Base-by-base conservation (phyloP, 2,329 filamentous ascomycete species). In the Ceratocystiopsis minuta region DNA sequence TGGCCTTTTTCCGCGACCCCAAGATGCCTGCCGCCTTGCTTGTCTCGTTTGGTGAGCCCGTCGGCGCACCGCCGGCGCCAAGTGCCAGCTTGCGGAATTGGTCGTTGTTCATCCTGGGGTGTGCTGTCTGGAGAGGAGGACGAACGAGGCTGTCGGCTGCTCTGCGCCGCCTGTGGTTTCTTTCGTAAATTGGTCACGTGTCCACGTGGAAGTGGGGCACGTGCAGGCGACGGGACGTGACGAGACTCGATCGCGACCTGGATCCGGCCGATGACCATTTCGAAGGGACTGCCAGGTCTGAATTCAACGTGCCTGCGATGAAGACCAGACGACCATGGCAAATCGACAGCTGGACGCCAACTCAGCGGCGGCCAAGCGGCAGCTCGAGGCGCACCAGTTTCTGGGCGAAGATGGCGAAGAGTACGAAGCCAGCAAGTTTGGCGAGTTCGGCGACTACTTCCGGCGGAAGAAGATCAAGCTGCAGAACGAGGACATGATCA, bases 401-500 rank as follows among this genome's bases (percentile, higher is more conserved):
- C 66, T 78, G 2, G 70, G 81, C 53, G 86, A 95, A 56, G 71
- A 72, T 18, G 88, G 90, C 44, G 88, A 96, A 44, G 92, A 98
- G 57, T 98, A 98, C 57, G 77, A 79, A 45, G 74, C 68, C 2
- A 95, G 86, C 48, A 74, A 72, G 41, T 98, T 96, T 58, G 84
- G 85, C 20, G 88, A 87, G 10, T 92, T 96, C 53, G 62, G 68
- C 18, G 88, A 96, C 54, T 98, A 96, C 59, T 92, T 95, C 56
- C 72, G 87, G 39, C 78, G 87, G 43, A 98, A 98, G 66, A 95
- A 93, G 67, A 77, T 94, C 59, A 98, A 98, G 56, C 70, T 98
- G 4, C 90, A 96, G 59, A 98, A 98, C 54, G 72, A 90, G 28
- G 90, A 98, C 60, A 78, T 77, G 10, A 75, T 93, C 42, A 66